These are phyloP conservation scores for Botrytis squamosa DNA, from an alignment of 2,329 filamentous ascomycete genomes.

Conservation along the genomic window DNA sequence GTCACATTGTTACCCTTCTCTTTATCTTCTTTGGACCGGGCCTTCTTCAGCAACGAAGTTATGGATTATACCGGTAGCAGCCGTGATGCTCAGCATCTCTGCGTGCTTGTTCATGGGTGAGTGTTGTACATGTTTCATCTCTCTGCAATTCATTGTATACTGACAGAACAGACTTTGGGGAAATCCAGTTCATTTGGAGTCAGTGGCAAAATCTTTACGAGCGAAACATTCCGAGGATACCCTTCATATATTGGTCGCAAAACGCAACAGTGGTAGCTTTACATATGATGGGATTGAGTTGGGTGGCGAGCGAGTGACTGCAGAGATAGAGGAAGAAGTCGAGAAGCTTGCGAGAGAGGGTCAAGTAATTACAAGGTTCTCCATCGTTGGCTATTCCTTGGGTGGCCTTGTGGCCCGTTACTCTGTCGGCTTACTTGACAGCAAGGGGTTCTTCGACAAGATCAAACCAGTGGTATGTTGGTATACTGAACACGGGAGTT, in stretches of 20 bases:
- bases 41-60: slow-evolving; percentile 40
- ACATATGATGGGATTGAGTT: slow-evolving; percentile 70
- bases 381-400: slow-evolving; percentile 84
- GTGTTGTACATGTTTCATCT: background rate
- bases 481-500: background rate
- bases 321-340: slow-evolving; percentile 65
- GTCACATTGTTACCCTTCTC: slow-evolving; percentile 39
- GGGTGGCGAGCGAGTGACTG: slow-evolving; percentile 65
- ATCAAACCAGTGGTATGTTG: slow-evolving; percentile 70
- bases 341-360: slow-evolving; percentile 58
- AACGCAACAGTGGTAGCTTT: slow-evolving; percentile 70
- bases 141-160: background rate
- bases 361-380: slow-evolving; percentile 75
- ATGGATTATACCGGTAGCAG: slow-evolving; percentile 53
- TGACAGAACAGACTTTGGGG: slow-evolving; percentile 64
- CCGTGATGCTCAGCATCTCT: slow-evolving; percentile 64
- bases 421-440: slow-evolving; percentile 78
- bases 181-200: slow-evolving; percentile 70
- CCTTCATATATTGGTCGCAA: slow-evolving; percentile 68
- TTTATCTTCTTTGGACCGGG: slow-evolving; percentile 40
- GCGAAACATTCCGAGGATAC: slow-evolving; percentile 59
- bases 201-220: slow-evolving; percentile 64
- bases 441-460: slow-evolving; percentile 74
- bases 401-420: slow-evolving; percentile 86
- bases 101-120: slow-evolving; percentile 70